A percentile compares a stretch with the other conserved stretches of the same genome.
These are phyloP conservation scores for Arthrobotrys iridis DNA, from an alignment of 2,329 filamentous ascomycete genomes.

Conservation along the genomic window DNA sequence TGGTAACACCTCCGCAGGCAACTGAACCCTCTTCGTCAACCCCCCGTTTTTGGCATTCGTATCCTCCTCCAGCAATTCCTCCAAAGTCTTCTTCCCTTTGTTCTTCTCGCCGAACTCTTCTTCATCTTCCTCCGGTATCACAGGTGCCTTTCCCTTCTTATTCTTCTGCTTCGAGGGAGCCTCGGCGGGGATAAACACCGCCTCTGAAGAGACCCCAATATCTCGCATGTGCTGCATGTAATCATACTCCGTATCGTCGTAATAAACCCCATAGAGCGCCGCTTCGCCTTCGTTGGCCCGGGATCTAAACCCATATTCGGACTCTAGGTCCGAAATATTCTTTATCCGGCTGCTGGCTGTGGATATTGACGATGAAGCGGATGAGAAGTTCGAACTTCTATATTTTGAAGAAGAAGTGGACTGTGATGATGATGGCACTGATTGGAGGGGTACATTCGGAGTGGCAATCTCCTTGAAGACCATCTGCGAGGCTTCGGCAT, in stretches of 20 bases:
- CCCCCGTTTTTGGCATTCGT: conserved; percentile 61
- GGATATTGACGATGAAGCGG: conserved; percentile 62
- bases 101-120: conserved; percentile 62
- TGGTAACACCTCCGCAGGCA: conserved; percentile 77
- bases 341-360: conserved; percentile 68
- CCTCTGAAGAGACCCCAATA: conserved; percentile 75
- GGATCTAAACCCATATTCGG: conserved; percentile 76
- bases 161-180: conserved; percentile 68
- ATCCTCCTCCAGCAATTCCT: conserved; percentile 78
- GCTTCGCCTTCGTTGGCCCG: conserved; percentile 95
- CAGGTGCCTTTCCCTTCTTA: conserved; percentile 67
- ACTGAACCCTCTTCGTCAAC: conserved; percentile 61
- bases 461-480: conserved; percentile 77
- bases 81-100: conserved; percentile 77
- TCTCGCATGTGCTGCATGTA: conserved; percentile 99
- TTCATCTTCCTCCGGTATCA: conserved; percentile 32
- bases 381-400: conserved; percentile 34
- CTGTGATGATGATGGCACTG: background rate
- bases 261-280: conserved; percentile 91
- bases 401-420: background rate
- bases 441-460: conserved; percentile 59
- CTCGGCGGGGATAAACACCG: conserved; percentile 77
- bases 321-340: conserved; percentile 77
- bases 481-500: conserved; percentile 86
- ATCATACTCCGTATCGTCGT: conserved; percentile 93